Base-by-base conservation (phyloP, 257 asterid species). In the Coffea canephora region DNA sequence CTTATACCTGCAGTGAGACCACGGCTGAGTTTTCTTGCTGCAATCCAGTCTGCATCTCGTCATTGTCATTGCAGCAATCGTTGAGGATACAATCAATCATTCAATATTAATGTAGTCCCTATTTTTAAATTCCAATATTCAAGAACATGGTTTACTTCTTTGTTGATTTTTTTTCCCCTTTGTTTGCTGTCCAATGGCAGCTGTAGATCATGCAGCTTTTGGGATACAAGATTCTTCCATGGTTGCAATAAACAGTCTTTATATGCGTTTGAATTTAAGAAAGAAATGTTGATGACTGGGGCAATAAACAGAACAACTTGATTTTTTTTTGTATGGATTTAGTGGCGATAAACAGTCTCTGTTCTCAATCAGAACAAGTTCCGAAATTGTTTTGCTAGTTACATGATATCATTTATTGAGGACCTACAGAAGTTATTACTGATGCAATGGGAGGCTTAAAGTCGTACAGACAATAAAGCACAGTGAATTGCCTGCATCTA, bases 11-110 rank as follows among this genome's bases (percentile, higher is more conserved):
- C 67, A 64, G 57, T 23, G 49, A 65, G 48, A 18, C 69, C 75
- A 14, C 49, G 66, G 55, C 49, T 14, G 74, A 72, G 16, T 48
- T 73, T 72, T 73, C 57, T 50, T 74, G 69, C 79, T 59, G 77
- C 79, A 75, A 36, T 57, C 50, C 70, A 75, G 23, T 74, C 78
- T 55, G 52, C 65, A 62, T 62, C 61, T 39, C 68, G 82, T 79
- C 73, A 62, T 64, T 64, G 8, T 72, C 67, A 46, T 36, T 76
- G 57, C 68, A 54, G 68, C 39, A 34, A 34, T 16, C 11, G 31
- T 74, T 70, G 57, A 70, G 54, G 31, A 31, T 66, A 65, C 11
- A 14, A 66, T 31, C 45, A 27, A 66, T 27, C 41, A 27, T 65
- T 27, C 31, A 4, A 65, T 64, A 6, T 25, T 11, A 65, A 65